Evolutionary conservation across 345 rosid genomes (phyloP).

Genomic region (Pseudoturritis turrita): DNA sequence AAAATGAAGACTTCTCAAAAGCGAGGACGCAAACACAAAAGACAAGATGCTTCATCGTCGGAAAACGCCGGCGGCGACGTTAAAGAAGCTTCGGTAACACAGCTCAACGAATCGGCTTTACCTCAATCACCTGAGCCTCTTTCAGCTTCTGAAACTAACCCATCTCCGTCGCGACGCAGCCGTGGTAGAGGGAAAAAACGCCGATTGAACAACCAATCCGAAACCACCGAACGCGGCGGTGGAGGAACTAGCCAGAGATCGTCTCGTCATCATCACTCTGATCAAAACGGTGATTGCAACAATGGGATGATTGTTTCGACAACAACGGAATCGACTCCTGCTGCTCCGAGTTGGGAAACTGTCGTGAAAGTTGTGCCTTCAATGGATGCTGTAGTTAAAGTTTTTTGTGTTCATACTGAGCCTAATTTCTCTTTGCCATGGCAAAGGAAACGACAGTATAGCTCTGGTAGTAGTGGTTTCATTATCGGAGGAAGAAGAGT

Average conservation of each 20-base stretch:
- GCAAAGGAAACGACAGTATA: constrained; percentile 89
- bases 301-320: constrained; percentile 27
- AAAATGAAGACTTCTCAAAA: constrained; percentile 24
- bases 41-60: constrained; percentile 21
- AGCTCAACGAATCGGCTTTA: constrained; percentile 20
- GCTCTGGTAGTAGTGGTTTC: constrained; percentile 86
- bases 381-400: constrained; percentile 93
- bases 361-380: constrained; percentile 67
- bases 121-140: constrained; percentile 29
- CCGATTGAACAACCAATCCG: constrained; percentile 30
- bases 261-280: constrained; percentile 29
- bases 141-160: constrained; percentile 24
- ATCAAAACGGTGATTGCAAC: constrained; percentile 31
- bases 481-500: constrained; percentile 68
- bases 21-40: constrained; percentile 26
- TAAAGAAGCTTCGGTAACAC: constrained; percentile 21
- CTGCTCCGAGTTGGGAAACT: constrained; percentile 60
- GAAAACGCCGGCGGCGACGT: constrained; percentile 18
- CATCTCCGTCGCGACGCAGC: constrained; percentile 39
- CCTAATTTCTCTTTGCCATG: constrained; percentile 91
- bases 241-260: constrained; percentile 5
- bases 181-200: constrained; percentile 49
- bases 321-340: constrained; percentile 26
- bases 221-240: background rate
- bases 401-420: constrained; percentile 87